phyloP scores from a whole-genome alignment of 345 rosid genomes.

The Fremontodendron californicum region DNA sequence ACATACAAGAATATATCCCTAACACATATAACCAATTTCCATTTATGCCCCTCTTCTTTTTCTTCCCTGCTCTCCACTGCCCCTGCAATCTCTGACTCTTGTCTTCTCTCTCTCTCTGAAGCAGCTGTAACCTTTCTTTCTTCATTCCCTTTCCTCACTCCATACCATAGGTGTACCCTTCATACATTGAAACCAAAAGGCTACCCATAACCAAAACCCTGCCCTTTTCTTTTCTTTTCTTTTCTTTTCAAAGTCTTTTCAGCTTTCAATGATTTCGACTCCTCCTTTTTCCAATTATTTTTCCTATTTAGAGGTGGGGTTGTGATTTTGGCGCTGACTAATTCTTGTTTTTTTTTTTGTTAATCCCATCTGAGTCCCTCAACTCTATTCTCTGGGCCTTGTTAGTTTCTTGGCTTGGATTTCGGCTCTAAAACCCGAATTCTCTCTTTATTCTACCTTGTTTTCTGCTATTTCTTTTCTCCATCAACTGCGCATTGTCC shows the following conservation, averaged over 20 bases:
- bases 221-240: neutral
- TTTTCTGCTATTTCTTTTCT: neutral
- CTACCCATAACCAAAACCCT: neutral
- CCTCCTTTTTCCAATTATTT: neutral
- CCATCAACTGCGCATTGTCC: neutral
- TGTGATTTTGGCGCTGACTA: neutral
- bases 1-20: neutral
- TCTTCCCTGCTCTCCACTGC: neutral
- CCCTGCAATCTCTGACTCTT: neutral
- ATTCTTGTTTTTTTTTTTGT: neutral
- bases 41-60: neutral
- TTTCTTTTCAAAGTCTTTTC: neutral
- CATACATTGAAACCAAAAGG: neutral
- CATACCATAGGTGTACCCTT: neutral
- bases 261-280: neutral
- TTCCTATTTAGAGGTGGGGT: neutral
- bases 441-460: neutral
- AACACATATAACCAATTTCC: neutral
- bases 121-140: too few species aligned
- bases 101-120: neutral
- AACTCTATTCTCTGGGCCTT: neutral
- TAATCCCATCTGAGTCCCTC: neutral
- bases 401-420: neutral
- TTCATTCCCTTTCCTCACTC: too few species aligned
- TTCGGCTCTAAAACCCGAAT: neutral